These are phyloP conservation scores for Cystofilobasidium capitatum DNA, from an alignment of 768 basidiomycete genomes.

Conservation along the genomic window DNA sequence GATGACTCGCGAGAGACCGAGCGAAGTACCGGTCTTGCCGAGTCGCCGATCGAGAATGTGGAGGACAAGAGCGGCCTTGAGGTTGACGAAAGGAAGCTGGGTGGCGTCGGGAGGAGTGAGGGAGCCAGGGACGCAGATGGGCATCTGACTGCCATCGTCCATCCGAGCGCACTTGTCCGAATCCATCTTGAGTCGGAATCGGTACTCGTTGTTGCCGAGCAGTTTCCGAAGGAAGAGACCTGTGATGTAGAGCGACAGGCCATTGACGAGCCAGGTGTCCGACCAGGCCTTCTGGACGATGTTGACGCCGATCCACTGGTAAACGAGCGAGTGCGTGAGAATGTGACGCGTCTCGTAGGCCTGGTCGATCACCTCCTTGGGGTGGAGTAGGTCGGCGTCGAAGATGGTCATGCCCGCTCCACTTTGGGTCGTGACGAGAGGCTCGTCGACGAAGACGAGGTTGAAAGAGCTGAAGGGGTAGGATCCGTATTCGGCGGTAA, in stretches of 20 bases:
- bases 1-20: slow-evolving; percentile 85
- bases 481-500: slow-evolving; percentile 80
- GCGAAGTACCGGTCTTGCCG: slow-evolving; percentile 87
- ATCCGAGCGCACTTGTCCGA: slow-evolving; percentile 81
- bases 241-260: slow-evolving; percentile 80
- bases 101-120: slow-evolving; percentile 73
- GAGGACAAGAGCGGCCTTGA: slow-evolving; percentile 90
- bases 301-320: slow-evolving; percentile 95
- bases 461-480: slow-evolving; percentile 92
- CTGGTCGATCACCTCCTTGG: slow-evolving; percentile 83
- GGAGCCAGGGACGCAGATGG: slow-evolving; percentile 82
- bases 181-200: slow-evolving; percentile 89
- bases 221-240: slow-evolving; percentile 75
- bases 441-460: slow-evolving; percentile 82
- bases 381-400: slow-evolving; percentile 70
- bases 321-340: slow-evolving; percentile 77
- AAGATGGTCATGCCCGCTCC: slow-evolving; percentile 73
- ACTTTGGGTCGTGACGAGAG: slow-evolving; percentile 71
- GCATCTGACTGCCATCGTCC: slow-evolving; percentile 81
- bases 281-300: slow-evolving; percentile 87
- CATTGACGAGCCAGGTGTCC: slow-evolving; percentile 95
- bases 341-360: slow-evolving; percentile 79
- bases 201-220: slow-evolving; percentile 92
- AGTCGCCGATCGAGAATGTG: slow-evolving; percentile 90
- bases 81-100: slow-evolving; percentile 74